Evolutionary conservation across 23 red algal genomes (phyloP).

Genomic region (Gracilariopsis chorda): DNA sequence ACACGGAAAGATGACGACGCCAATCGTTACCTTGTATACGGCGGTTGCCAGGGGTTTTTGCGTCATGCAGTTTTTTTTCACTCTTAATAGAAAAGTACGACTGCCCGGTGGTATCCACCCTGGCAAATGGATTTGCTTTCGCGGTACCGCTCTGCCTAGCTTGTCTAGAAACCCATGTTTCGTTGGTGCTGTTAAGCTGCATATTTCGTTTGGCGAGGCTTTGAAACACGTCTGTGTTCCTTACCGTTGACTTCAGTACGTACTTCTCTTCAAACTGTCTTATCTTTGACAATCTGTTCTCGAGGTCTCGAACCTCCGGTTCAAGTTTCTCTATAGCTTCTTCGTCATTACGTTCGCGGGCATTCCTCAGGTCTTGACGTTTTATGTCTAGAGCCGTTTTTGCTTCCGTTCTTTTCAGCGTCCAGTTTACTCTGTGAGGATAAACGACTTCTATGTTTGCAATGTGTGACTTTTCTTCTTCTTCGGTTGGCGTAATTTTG

Average conservation of each 20-base stretch:
- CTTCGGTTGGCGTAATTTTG: constrained; percentile 36
- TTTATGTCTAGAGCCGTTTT: constrained; percentile 53
- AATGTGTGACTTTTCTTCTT: constrained; percentile 53
- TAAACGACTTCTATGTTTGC: constrained; percentile 59
- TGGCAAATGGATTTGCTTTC: constrained; percentile 30
- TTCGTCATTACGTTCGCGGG: background rate
- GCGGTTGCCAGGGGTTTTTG: background rate
- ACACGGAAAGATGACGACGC: constrained; percentile 22
- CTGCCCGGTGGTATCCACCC: constrained; percentile 60
- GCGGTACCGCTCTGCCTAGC: background rate
- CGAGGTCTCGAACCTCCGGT: background rate
- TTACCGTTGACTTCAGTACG: constrained; percentile 8
- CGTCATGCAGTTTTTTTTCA: constrained; percentile 3
- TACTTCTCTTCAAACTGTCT: constrained; percentile 31
- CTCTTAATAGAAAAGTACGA: constrained; percentile 51
- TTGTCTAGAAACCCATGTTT: background rate
- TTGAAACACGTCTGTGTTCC: constrained; percentile 35
- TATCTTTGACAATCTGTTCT: constrained; percentile 10
- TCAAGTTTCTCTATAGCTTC: constrained; percentile 13
- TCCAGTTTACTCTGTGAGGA: constrained; percentile 61
- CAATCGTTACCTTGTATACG: constrained; percentile 1
- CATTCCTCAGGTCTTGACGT: constrained; percentile 20
- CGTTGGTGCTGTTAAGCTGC: constrained; percentile 40
- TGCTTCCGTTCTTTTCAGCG: constrained; percentile 42
- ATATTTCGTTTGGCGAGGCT: constrained; percentile 51